These are phyloP conservation scores for Acer negundo DNA, from an alignment of 345 rosid species.

Conservation along the genomic window DNA sequence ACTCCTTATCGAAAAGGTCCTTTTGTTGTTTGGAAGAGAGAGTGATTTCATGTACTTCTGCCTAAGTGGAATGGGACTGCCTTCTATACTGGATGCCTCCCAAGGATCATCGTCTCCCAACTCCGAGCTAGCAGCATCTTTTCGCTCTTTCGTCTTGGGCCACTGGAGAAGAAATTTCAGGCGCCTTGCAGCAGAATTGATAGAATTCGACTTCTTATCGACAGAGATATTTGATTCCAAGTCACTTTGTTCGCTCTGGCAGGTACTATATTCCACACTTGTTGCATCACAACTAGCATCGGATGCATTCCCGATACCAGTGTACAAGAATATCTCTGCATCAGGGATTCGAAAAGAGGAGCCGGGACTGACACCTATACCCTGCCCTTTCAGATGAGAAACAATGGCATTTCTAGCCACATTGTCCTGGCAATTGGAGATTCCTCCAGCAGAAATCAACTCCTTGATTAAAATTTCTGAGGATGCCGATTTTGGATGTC, in stretches of 20 bases:
- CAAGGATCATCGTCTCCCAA: constrained; percentile 29
- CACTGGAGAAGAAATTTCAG: constrained; percentile 70
- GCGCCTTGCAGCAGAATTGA: constrained; percentile 46
- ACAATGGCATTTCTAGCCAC: constrained; percentile 38
- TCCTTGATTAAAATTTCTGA: constrained; percentile 79
- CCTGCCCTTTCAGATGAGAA: constrained; percentile 58
- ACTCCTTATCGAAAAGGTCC: constrained; percentile 41
- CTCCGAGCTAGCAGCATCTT: constrained; percentile 22
- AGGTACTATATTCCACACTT: constrained; percentile 41
- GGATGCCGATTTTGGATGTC: constrained; percentile 60
- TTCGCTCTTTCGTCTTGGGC: constrained; percentile 54
- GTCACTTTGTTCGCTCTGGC: constrained; percentile 51
- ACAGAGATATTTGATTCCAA: constrained; percentile 22
- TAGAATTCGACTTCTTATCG: constrained; percentile 33
- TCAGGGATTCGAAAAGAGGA: constrained; percentile 82
- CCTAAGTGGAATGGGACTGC: constrained; percentile 63
- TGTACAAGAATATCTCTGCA: constrained; percentile 77
- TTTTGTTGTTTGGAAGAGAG: constrained; percentile 44
- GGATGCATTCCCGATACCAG: constrained; percentile 43
- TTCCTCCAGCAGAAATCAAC: constrained; percentile 80
- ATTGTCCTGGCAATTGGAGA: constrained; percentile 45
- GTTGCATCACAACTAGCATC: constrained; percentile 35
- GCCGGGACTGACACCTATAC: constrained; percentile 74
- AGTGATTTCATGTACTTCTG: constrained; percentile 53
- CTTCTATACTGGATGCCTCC: constrained; percentile 30